Base-by-base conservation (phyloP, 805 yeast genomes). In the Myxozyma neglecta region DNA sequence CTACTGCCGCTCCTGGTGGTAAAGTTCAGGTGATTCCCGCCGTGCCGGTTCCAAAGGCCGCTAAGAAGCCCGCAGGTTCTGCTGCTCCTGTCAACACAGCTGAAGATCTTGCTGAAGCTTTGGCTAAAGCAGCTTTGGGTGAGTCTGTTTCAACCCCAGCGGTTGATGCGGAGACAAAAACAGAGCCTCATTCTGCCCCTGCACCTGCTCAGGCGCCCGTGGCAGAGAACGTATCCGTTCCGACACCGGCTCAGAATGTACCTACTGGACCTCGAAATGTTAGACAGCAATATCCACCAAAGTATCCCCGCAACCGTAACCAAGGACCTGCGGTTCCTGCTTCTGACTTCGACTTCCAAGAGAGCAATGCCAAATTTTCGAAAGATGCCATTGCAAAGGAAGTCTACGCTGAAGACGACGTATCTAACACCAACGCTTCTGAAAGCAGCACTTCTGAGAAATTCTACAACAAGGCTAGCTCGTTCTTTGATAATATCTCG, bases 401-500 rank as follows among this genome's bases (percentile, higher is more conserved):
- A 56, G 78, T 74, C 34, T 76, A 72, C 42, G 70, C 69, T 32
- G 75, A 73, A 61, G 79, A 74, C 40, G 78, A 74, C 39, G 68
- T 74, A 44, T 63, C 70, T 16, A 69, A 59, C 9, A 69, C 71
- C 4, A 55, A 35, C n/a, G 66, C 68, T 9, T 72, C 63, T 16
- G 75, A 72, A 29, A 52, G 53, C 29, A 61, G 68, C 57, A 59
- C 65, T 9, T 50, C 62, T 7, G 68, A 65, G 29, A 70, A 74
- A 20, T 83, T 80, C 35, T 94, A 94, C 77, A 83, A 91, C 77
- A 90, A 86, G 74, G 82, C 83, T 70, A 83, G 90, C 13, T 91
- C 97, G 1, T 93, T 94, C 74, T 93, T 93, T 71, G 98, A 94
- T 75, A 84, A 83, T 64, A 83, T 93, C 60, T 88, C 96, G 10